Evolutionary conservation across 371 early-diverging fungal species (phyloP), one percentile per base, ranked within the genome.

Genomic region (Zopfochytrium polystomum): DNA sequence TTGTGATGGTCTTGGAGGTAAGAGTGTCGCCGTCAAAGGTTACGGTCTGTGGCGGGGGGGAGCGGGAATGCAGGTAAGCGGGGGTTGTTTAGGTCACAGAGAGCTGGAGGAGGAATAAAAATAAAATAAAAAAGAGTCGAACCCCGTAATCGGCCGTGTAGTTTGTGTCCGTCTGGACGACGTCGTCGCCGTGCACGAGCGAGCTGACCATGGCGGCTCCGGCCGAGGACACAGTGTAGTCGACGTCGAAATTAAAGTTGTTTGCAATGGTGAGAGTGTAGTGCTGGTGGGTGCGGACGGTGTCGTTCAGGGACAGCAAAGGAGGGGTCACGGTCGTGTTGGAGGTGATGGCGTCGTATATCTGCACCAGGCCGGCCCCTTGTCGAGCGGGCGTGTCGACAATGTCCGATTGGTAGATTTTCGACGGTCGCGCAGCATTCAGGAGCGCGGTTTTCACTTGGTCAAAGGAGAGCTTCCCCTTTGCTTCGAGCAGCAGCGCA

Each of bases 331-430:
- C 70, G 4, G 68, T 23, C 0, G 81, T 78, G 30, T 77, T 75
- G 2, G 86, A 55, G 13, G 44, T 60, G 54, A 90, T 55, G 3
- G 91, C 84, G 46, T 77, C 66, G 60, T 77, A 75, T n/a, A 81
- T 72, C 70, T 90, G 78, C 46, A 92, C 75, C 9, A 90, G 66
- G n/a, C 92, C 92, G 34, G 84, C 76, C 3, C 92, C 92, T 66
- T 90, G 87, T 52, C 72, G 74, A 48, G 81, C 80, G 3, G 79
- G 76, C 0, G 82, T 76, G 22, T 80, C 73, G 34, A 53, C 30
- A 26, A 71, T 55, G 31, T 64, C 58, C 52, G 74, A 65, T 1
- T 68, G 38, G 49, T 62, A 75, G 42, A 75, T 58, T 1, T 53
- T 66, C 51, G 71, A 42, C 23, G 79, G 77, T n/a, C 71, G 65